Evolutionary conservation across 2,329 filamentous ascomycete genomes (phyloP), one percentile per base, ranked within the genome.

Genomic region (Alternaria arbusti): DNA sequence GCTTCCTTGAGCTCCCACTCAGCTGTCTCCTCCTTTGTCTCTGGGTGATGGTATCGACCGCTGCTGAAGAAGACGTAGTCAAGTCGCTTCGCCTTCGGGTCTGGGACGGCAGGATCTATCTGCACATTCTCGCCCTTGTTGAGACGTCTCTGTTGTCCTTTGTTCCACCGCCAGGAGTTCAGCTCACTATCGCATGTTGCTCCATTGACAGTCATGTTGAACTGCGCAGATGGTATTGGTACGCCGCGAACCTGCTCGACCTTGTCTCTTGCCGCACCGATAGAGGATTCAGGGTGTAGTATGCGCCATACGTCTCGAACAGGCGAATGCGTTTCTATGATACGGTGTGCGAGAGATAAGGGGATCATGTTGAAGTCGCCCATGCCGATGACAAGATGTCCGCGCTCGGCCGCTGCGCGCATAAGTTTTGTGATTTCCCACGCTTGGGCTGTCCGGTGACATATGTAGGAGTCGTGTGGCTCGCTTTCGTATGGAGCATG

Each of bases 311-410:
- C 89, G 77, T 99, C 96, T 47, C 86, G 87, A 26, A 97, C 90
- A 13, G 90, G 90, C 10, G 90, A 89, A 75, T 94, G 90, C 4
- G 89, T 88, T 61, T 91, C 92, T 70, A 99, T 90, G 68, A 98
- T 85, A 57, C 89, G 88, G 82, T 98, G 93, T 30, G 92, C 90
- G 65, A 97, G 88, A 25, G 93, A 96, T 44, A 91, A 81, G 1
- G 96, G 96, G n/a, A 93, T 84, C 91, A 97, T 97, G 82, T 98
- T 98, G 83, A 98, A 97, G 82, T 98, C 96, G 25, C 96, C 96
- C 57, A 97, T 83, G 6, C 90, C 94, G 46, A 98, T 84, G 55
- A 94, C 94, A 28, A 98, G 85, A 77, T 95, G 92, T 7, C 94
- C 93, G 13, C 91, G 86, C 70, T 94, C 91, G 1, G 90, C 87